Conservation (phyloP, 345 rosid species). For the Turnera subulata region DNA sequence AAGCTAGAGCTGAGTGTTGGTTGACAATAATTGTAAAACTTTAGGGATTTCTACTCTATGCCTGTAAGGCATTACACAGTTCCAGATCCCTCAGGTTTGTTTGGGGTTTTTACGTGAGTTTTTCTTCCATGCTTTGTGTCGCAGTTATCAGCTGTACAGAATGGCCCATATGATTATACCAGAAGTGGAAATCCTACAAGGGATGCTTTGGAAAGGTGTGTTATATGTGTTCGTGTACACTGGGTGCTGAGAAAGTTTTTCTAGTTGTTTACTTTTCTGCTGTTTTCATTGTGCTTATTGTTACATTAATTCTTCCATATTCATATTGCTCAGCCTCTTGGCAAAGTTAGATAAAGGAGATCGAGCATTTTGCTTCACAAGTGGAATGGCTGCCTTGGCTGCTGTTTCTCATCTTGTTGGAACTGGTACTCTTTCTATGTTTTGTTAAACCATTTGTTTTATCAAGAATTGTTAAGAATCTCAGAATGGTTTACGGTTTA, state of each 20-base stretch:
- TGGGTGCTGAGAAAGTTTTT: constrained; percentile 8
- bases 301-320: background rate
- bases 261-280: constrained; percentile 1
- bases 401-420: constrained; percentile 71
- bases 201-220: constrained; percentile 76
- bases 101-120: background rate
- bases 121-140: constrained; percentile 15
- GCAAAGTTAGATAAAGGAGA: constrained; percentile 96
- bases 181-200: constrained; percentile 97
- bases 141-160: constrained; percentile 73
- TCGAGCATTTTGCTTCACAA: constrained; percentile 92
- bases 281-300: constrained; percentile 6
- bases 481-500: too few species aligned
- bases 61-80: background rate
- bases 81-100: background rate
- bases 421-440: constrained; percentile 42
- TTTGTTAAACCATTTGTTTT: background rate
- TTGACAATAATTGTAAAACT: too few species aligned
- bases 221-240: constrained; percentile 5
- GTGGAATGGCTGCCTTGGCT: constrained; percentile 98
- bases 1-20: too few species aligned
- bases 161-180: constrained; percentile 91
- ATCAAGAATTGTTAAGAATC: too few species aligned
- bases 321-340: constrained; percentile 49
- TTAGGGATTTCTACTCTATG: too few species aligned